Conservation (phyloP, 2,329 filamentous ascomycete genomes). For the Exophiala lecanii-corni region DNA sequence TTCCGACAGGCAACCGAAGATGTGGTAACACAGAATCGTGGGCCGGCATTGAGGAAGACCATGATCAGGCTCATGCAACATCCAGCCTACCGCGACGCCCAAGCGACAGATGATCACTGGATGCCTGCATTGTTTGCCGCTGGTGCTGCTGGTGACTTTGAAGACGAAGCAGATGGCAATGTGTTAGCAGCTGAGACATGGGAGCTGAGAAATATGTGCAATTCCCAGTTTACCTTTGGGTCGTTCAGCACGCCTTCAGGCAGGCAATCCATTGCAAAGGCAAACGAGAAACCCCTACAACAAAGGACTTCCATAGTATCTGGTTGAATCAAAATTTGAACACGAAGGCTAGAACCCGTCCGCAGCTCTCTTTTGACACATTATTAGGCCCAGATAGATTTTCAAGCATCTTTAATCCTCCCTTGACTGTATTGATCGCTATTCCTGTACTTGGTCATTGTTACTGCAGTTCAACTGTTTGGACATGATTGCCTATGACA, state of each 20-base stretch:
- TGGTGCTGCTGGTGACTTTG: slow-evolving; percentile 48
- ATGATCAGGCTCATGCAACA: slow-evolving; percentile 65
- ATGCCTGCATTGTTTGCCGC: slow-evolving; percentile 62
- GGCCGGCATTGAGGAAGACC: slow-evolving; percentile 50
- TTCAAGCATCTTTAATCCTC: no score
- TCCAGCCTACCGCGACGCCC: slow-evolving; percentile 60
- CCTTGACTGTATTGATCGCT: no score
- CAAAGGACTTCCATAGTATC: not conserved
- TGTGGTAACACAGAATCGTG: slow-evolving; percentile 51
- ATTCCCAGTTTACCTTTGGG: slow-evolving; percentile 53
- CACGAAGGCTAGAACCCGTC: not conserved
- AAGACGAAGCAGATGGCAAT: slow-evolving; percentile 42
- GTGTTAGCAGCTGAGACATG: slow-evolving; percentile 57
- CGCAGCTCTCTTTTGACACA: not conserved
- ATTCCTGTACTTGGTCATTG: no score
- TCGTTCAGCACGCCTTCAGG: not conserved
- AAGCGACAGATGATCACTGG: slow-evolving; percentile 67
- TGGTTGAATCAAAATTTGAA: not conserved
- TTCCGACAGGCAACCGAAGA: slow-evolving; percentile 64
- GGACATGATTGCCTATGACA: no score
- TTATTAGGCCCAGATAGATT: not conserved
- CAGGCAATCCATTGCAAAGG: not conserved
- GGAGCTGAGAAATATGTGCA: slow-evolving; percentile 61
- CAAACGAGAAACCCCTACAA: not conserved
- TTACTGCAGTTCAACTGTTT: no score